Evolutionary conservation across 108 stramenopile species (phyloP).

Genomic region (Cyclostephanos invisitatus): DNA sequence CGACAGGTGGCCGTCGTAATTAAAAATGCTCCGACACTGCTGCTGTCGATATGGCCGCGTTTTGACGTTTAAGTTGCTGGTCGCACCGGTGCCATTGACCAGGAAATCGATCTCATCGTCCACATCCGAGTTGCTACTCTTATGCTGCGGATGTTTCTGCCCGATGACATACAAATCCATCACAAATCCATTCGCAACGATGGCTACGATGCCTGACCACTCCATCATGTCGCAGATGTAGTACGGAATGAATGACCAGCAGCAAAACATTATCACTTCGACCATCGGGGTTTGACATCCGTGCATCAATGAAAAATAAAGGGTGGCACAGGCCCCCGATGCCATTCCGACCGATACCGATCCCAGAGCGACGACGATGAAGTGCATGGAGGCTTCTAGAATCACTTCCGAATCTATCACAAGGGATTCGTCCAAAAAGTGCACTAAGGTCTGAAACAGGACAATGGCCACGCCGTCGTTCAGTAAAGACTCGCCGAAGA

Average conservation of each 20-base stretch:
- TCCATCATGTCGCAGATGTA: conserved; percentile 70
- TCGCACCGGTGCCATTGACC: conserved; percentile 41
- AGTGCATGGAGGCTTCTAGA: conserved; percentile 72
- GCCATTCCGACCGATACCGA: conserved; percentile 56
- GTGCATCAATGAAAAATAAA: conserved; percentile 60
- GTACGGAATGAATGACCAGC: conserved; percentile 64
- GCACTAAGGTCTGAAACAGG: conserved; percentile 81
- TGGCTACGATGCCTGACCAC: conserved; percentile 92
- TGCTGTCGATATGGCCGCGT: conserved; percentile 18
- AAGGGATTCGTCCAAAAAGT: conserved; percentile 82
- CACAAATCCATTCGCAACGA: conserved; percentile 89
- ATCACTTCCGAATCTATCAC: conserved; percentile 66
- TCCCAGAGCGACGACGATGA: conserved; percentile 75
- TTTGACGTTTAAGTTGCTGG: conserved; percentile 15
- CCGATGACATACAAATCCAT: conserved; percentile 88
- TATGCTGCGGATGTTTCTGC: conserved; percentile 29
- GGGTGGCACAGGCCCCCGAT: conserved; percentile 48
- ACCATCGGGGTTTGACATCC: conserved; percentile 50
- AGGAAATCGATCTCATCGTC: conserved; percentile 53
- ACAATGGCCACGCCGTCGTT: conserved; percentile 95
- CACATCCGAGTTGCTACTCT: conserved; percentile 23
- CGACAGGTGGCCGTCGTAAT: conserved; percentile 68
- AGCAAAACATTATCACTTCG: conserved; percentile 58
- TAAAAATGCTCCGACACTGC: conserved; percentile 36
- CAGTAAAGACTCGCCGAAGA: conserved; percentile 94